These are phyloP conservation scores for Kodamaea sp. DNA, from an alignment of 1,139 yeast species.

Conservation along the genomic window DNA sequence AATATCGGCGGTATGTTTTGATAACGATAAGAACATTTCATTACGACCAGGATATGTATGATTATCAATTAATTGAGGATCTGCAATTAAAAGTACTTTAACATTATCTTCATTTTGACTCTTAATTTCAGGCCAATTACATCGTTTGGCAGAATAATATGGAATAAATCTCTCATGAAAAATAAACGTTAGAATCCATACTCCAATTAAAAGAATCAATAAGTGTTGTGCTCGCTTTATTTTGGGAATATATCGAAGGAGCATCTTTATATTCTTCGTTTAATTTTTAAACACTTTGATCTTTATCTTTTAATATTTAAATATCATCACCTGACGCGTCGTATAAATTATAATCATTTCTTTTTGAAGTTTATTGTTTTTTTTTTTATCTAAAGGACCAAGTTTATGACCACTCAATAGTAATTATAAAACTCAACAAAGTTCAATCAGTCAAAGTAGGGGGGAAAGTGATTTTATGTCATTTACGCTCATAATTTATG, in stretches of 20 bases:
- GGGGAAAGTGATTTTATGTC: too few species aligned
- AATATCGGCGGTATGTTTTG: conserved; percentile 48
- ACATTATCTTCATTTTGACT: conserved; percentile 8
- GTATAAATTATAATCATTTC: too few species aligned
- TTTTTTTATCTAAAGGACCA: too few species aligned
- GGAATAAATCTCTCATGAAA: conserved; percentile 37
- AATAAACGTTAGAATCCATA: conserved; percentile 33
- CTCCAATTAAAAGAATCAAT: conserved; percentile 14
- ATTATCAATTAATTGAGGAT: conserved; percentile 45
- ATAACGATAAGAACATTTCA: conserved; percentile 30
- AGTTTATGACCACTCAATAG: background rate
- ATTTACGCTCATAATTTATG: too few species aligned
- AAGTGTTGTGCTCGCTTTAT: conserved; percentile 5
- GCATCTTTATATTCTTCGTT: too few species aligned
- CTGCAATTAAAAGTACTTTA: conserved; percentile 39
- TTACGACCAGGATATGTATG: conserved; percentile 51
- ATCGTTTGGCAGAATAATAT: conserved; percentile 22
- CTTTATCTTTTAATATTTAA: too few species aligned
- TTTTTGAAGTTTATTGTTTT: too few species aligned
- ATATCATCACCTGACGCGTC: too few species aligned
- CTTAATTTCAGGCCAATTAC: conserved; percentile 30
- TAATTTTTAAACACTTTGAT: too few species aligned
- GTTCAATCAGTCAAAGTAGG: too few species aligned
- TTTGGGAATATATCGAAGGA: background rate
- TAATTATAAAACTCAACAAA: too few species aligned